Percentiles rank a stretch among this genome's conserved stretches.
Evolutionary conservation across 441 rosid species (phyloP).

Genomic region (Viola pubescens): DNA sequence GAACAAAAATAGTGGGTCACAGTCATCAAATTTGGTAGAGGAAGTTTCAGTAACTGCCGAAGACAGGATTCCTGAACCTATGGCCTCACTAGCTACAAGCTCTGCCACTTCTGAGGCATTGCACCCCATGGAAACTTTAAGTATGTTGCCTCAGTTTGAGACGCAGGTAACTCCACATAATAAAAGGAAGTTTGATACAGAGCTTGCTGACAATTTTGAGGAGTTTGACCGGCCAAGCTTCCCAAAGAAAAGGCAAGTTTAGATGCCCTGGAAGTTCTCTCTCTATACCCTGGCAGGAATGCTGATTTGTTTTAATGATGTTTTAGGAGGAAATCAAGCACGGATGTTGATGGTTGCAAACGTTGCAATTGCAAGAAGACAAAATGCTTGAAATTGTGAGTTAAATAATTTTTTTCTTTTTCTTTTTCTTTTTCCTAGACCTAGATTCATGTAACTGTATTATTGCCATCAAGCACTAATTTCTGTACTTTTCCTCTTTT

Average conservation of each 20-base stretch:
- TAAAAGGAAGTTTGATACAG: constrained; percentile 28
- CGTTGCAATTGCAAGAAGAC: constrained; percentile 61
- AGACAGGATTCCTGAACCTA: constrained; percentile 21
- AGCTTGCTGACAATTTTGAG: constrained; percentile 30
- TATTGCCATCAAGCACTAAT: not conserved
- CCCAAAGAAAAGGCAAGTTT: constrained; percentile 42
- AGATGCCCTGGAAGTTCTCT: constrained; percentile 4
- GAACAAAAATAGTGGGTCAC: constrained; percentile 10
- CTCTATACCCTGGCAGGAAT: not conserved
- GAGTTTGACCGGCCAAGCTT: constrained; percentile 32
- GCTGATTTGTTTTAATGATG: constrained; percentile 9
- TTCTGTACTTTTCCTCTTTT: constrained; percentile 5
- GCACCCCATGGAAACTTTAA: constrained; percentile 17
- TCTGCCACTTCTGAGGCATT: constrained; percentile 28
- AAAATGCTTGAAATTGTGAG: constrained; percentile 69
- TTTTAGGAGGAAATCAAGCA: constrained; percentile 37
- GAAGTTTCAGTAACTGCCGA: constrained; percentile 17
- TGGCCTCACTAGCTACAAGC: constrained; percentile 25
- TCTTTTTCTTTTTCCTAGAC: not conserved
- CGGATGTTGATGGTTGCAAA: constrained; percentile 40
- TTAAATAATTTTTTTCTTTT: constrained; percentile 2
- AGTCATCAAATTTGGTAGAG: constrained; percentile 18
- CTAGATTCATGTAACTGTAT: constrained; percentile 1
- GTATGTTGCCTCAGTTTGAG: constrained; percentile 15
- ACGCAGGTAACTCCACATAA: constrained; percentile 21